Evolutionary conservation across 73 alveolate species (phyloP), one percentile per base, ranked within the genome.

Genomic region (Effrenium voratum): DNA sequence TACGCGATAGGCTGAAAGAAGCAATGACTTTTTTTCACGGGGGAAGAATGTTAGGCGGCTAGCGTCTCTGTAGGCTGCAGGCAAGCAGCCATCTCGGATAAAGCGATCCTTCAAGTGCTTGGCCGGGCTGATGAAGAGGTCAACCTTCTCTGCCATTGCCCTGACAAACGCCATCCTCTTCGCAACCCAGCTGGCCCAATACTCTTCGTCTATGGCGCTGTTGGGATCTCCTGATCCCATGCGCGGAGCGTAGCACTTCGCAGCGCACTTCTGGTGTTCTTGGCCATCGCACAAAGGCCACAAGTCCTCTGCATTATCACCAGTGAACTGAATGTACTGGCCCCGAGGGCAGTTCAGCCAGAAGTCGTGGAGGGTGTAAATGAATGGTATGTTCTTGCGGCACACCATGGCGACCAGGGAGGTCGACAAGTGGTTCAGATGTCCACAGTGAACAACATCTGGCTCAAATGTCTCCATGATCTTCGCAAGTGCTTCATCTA

Each of bases 231-330:
- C 93, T 15, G 93, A 49, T 49, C 73, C 93, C 15, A 49, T 49
- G 30, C 93, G 45, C 1, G 76, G 70, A 2, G 15, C 75, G 28
- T 49, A 49, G 36, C 93, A 81, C 50, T 32, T 32, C 46, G 5
- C 6, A 5, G 93, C 26, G 30, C 93, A 81, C 50, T 81, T 81
- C n/a, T 28, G n/a, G 49, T 81, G 75, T 45, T 81, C 75, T 49
- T 81, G 93, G 15, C 93, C 93, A 16, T 50, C 93, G 36, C 93
- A 81, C 49, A 49, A 73, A 26, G 76, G 70, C 93, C 93, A 81
- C 73, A 50, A 34, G 50, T 81, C 93, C 4, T 49, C 38, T 10
- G 22, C 52, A 5, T 5, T 50, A 6, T 0, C 73, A 50, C 70
- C 76, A 2, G 93, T 81, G 34, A 50, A 50, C 36, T 50, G 76